Percentiles rank a stretch among this genome's conserved stretches.
Evolutionary conservation across 768 basidiomycete genomes (phyloP).

Genomic region (Mrakia blollopis): DNA sequence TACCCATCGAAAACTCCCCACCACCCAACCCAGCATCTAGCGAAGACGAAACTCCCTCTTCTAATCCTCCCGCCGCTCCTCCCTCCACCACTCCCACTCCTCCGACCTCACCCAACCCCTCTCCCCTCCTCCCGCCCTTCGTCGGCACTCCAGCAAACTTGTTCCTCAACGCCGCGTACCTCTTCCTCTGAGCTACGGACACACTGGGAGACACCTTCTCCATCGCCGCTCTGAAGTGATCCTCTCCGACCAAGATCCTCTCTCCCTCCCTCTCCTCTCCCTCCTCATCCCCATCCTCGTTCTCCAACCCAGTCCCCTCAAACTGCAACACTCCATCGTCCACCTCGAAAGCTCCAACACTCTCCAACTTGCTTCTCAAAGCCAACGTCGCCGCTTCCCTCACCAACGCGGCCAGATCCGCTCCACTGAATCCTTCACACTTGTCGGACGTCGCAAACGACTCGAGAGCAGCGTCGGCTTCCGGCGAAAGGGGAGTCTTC

Average conservation of each 20-base stretch:
- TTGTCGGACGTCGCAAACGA: constrained; percentile 53
- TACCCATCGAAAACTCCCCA: neutral
- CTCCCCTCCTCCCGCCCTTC: constrained; percentile 35
- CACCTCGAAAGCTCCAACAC: constrained; percentile 62
- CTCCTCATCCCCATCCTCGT: constrained; percentile 21
- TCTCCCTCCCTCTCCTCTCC: constrained; percentile 32
- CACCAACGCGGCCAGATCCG: constrained; percentile 80
- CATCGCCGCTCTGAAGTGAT: constrained; percentile 69
- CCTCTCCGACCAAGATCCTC: constrained; percentile 53
- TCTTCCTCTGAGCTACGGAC: constrained; percentile 66
- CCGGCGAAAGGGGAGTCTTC: constrained; percentile 61
- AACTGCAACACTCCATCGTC: constrained; percentile 49
- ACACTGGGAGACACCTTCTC: constrained; percentile 85
- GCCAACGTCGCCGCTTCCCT: constrained; percentile 87
- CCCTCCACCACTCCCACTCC: neutral
- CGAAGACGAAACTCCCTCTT: no score
- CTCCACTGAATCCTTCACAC: constrained; percentile 87
- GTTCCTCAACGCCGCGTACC: constrained; percentile 71
- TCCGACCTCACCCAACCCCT: constrained; percentile 17
- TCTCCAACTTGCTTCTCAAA: constrained; percentile 53
- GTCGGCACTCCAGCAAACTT: constrained; percentile 71
- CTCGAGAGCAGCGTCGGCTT: constrained; percentile 42
- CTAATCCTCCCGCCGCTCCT: no score
- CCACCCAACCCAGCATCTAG: no score
- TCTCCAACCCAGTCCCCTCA: constrained; percentile 33